Evolutionary conservation across 179 eudicot genomes (phyloP), one percentile per base, ranked within the genome.

Genomic region (Monotropa hypopitys): DNA sequence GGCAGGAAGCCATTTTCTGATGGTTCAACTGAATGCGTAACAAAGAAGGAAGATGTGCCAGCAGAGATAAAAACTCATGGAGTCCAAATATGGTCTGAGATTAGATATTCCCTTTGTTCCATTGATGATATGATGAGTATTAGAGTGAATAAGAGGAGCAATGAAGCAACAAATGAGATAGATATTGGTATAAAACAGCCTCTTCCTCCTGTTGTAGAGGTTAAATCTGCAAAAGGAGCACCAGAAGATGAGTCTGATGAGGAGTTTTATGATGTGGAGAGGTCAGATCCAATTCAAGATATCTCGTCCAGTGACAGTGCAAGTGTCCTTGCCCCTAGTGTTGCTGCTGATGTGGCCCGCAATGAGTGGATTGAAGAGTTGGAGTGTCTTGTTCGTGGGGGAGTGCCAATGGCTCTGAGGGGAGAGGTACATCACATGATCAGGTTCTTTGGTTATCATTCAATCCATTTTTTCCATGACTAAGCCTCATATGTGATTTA

Each of bases 201-300:
- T 72, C 78, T 80, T 77, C 86, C 82, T 59, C 69, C 88, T 38
- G 68, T 73, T 76, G 97, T 88, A 57, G 97, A 90, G 61, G 77
- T 80, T 77, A 89, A 84, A 81, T 76, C 83, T 78, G 79, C 69
- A 43, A 89, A 90, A 82, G 94, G 88, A 81, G 88, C 87, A 33
- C 73, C 86, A 53, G 97, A 92, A 80, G 98, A 92, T 75, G 98
- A 94, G 80, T 94, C 98, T 20, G 98, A 94, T 84, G 98, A 94
- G 73, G 98, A 94, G 74, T 94, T 88, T 76, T 92, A 94, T 85
- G 98, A 94, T 78, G 88, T 94, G 79, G 97, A 94, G 90, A 86
- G 88, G 83, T 86, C 97, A 78, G 95, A 92, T 78, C 84, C 89
- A 72, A 82, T 75, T 82, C 95, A 85, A 81, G 93, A 91, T 79